Percentiles rank a stretch among this genome's conserved stretches.
Evolutionary conservation across 805 yeast genomes (phyloP).

Genomic region (Lipomyces orientalis): DNA sequence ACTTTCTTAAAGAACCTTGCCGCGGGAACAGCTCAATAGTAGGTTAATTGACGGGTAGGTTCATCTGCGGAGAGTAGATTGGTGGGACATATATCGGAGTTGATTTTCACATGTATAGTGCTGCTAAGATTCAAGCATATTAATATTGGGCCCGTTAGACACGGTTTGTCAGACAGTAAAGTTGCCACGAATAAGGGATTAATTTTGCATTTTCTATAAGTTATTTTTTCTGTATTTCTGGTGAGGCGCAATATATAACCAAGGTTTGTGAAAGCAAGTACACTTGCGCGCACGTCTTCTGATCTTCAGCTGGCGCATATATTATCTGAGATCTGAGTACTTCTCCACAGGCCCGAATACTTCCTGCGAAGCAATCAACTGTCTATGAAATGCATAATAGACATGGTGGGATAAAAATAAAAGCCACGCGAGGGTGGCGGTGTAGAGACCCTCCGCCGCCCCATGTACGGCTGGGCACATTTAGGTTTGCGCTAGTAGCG

Average conservation of each 20-base stretch:
- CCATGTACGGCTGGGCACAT: not conserved
- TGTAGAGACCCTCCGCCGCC: not conserved
- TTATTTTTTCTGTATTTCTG: not conserved
- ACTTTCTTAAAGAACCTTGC: constrained; percentile 57
- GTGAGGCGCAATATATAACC: not conserved
- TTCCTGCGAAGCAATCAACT: not conserved
- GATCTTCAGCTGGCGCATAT: not conserved
- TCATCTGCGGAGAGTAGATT: not conserved
- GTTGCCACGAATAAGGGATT: not conserved
- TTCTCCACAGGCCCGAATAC: not conserved
- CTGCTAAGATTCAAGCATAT: not conserved
- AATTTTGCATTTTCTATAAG: not conserved
- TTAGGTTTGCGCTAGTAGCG: not conserved
- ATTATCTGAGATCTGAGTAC: too few relatives aligned
- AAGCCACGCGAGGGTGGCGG: constrained; percentile 3
- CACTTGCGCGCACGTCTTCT: not conserved
- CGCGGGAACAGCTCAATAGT: constrained; percentile 4
- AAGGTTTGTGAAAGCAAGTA: not conserved
- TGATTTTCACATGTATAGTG: not conserved
- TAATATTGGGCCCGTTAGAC: not conserved
- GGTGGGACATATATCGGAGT: not conserved
- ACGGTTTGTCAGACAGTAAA: not conserved
- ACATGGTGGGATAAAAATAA: not conserved
- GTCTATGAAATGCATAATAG: not conserved
- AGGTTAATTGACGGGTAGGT: not conserved